These are phyloP conservation scores for Aspergillus terreus DNA, from an alignment of 2,329 filamentous ascomycete genomes.

Conservation along the genomic window DNA sequence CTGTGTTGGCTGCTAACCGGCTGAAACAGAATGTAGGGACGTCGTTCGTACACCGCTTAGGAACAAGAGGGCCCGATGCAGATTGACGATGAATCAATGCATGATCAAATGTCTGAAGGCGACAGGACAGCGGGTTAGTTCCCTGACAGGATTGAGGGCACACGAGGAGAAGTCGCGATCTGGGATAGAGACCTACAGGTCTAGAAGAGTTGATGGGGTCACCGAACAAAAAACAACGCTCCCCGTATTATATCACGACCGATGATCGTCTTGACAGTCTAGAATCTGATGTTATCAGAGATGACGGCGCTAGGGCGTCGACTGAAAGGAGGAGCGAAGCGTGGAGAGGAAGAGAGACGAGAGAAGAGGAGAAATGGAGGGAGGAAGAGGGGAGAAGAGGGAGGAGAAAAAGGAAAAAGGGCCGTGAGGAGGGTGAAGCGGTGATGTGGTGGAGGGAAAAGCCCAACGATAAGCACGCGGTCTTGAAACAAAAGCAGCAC, in stretches of 20 bases:
- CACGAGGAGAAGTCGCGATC: neutral
- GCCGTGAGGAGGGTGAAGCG: neutral
- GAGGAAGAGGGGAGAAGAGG: neutral
- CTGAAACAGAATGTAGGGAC: neutral
- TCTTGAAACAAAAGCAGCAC: neutral
- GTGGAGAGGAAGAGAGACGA: neutral
- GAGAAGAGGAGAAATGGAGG: constrained; percentile 1
- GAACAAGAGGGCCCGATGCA: constrained; percentile 2
- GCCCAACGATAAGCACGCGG: neutral
- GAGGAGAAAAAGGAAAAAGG: neutral
- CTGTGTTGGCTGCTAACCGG: too few species aligned
- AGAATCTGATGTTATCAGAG: constrained; percentile 4
- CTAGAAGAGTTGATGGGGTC: too few species aligned
- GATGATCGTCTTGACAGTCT: neutral
- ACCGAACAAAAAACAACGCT: too few species aligned
- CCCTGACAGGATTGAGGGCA: neutral
- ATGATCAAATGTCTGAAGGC: constrained; percentile 2
- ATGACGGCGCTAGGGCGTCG: neutral
- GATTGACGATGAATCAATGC: constrained; percentile 8
- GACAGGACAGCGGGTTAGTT: neutral
- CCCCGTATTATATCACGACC: too few species aligned
- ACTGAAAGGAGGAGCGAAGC: neutral
- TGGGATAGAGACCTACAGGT: too few species aligned
- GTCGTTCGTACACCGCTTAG: neutral
- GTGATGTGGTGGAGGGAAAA: neutral